Evolutionary conservation across 2,329 filamentous ascomycete genomes (phyloP), one percentile per base, ranked within the genome.

Genomic region (Bipolaris zeicola): DNA sequence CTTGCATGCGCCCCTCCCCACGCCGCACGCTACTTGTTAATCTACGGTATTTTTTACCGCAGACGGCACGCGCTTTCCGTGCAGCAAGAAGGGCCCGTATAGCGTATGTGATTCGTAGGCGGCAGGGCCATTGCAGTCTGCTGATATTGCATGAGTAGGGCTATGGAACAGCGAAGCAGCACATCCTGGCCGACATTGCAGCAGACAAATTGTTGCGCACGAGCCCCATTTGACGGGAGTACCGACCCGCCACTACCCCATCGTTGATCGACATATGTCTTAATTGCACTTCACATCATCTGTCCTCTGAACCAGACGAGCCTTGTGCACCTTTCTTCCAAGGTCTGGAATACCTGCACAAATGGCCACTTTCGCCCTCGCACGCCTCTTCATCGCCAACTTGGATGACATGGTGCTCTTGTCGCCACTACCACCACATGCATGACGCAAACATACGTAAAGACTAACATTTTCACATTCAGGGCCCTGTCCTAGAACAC

Each of bases 261-360:
- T 52, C 50, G 60, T 53, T 45, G 55, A 65, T 65, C 62, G 61
- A 46, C 62, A 58, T 26, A 18, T 36, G 43, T 65, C 63, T 63
- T 65, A 62, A 63, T 62, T 62, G 46, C 61, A 65, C 63, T 50
- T 65, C 63, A 63, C 50, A 41, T 55, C 58, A 56, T 43, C 36
- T 57, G 44, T 55, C 50, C 20, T 42, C 41, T 45, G 28, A 34
- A 24, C 36, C n/a, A 6, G 41, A 28, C 24, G 20, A 38, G 13
- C 50, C n/a, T 22, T 24, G n/a, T 33, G 3, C 50, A 11, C 42
- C 16, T 13, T 43, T 33, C 22, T 36, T 31, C 34, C 6, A 24
- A n/a, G 18, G 1, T 28, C 18, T 13, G 26, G 8, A 10, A 7
- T 16, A 20, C n/a, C 34, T 31, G 22, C 33, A 14, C 11, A 46